phyloP scores from a whole-genome alignment of 345 rosid species.

The Passiflora organensis region DNA sequence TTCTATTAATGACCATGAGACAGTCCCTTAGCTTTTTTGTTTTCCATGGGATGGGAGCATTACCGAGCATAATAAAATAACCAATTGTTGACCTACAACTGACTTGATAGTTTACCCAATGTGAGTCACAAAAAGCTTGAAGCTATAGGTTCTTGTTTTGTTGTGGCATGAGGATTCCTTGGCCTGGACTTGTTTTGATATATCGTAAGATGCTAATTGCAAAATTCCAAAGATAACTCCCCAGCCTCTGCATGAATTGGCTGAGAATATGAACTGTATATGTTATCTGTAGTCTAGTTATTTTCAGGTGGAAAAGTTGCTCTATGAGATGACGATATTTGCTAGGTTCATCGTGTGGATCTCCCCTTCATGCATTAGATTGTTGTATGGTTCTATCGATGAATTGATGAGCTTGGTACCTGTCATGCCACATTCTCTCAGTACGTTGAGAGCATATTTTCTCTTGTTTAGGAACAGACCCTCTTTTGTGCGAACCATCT shows the following conservation, averaged over 20 bases:
- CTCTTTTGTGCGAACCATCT: neutral
- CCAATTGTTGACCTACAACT: neutral
- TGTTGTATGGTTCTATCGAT: neutral
- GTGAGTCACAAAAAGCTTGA: constrained; percentile 5
- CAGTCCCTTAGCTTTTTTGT: neutral
- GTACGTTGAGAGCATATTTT: neutral
- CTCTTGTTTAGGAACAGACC: neutral
- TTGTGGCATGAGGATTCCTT: neutral
- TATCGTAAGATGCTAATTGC: neutral
- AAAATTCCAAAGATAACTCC: neutral
- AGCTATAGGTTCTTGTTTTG: neutral
- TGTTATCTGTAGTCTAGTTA: constrained; percentile 1
- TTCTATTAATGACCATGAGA: neutral
- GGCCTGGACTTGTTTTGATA: neutral
- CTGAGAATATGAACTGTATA: neutral
- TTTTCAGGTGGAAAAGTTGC: neutral
- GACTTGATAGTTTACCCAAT: constrained; percentile 2
- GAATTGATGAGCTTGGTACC: neutral
- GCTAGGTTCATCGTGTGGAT: neutral
- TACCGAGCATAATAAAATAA: neutral
- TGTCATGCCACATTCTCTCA: neutral
- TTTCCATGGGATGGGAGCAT: constrained; percentile 1
- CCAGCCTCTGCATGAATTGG: neutral
- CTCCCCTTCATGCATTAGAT: neutral
- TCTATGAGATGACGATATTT: neutral